phyloP scores from a whole-genome alignment of 257 asterid species.

The Solanum gracilifrons region DNA sequence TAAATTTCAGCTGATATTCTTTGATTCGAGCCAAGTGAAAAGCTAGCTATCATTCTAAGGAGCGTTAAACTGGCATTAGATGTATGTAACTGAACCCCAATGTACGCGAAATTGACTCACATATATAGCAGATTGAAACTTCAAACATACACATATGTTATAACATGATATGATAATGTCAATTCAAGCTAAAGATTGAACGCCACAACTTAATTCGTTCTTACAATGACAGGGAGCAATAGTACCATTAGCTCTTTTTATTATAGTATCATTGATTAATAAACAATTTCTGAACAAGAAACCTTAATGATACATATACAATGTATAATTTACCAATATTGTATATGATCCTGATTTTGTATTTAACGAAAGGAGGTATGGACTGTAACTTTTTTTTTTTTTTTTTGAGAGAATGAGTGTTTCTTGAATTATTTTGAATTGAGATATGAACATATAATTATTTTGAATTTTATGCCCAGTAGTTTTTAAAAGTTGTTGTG shows the following conservation, averaged over 20 bases:
- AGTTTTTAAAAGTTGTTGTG: background rate
- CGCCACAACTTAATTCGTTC: background rate
- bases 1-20: background rate
- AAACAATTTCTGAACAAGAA: too few species aligned
- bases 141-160: background rate
- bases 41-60: background rate
- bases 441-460: too few species aligned
- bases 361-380: too few species aligned
- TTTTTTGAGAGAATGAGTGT: too few species aligned
- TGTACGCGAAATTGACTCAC: background rate
- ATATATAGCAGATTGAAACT: background rate
- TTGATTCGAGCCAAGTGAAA: background rate
- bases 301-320: too few species aligned
- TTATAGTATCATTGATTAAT: too few species aligned
- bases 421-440: too few species aligned
- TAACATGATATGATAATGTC: background rate
- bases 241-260: too few species aligned
- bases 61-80: background rate
- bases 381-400: too few species aligned
- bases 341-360: too few species aligned
- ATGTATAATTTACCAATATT: too few species aligned
- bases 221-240: background rate
- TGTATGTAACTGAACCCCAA: background rate
- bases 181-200: background rate
- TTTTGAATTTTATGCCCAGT: too few species aligned